Percentiles rank a stretch among this genome's conserved stretches.
These are phyloP conservation scores for Pseudogymnoascus sp. DNA, from an alignment of 2,329 filamentous ascomycete species.

Conservation along the genomic window DNA sequence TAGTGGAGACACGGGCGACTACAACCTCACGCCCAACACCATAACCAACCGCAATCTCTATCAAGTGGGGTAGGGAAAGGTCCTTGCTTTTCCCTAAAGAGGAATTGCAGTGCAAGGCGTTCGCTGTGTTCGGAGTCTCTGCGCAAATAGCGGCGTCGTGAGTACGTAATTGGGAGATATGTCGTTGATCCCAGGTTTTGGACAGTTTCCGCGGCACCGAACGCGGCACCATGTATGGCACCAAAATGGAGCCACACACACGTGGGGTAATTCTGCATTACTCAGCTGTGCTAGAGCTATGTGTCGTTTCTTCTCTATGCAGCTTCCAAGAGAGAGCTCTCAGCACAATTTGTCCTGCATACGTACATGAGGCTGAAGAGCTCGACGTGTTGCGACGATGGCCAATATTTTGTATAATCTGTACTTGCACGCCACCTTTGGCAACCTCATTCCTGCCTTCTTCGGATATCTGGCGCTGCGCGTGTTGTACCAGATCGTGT, in stretches of 20 bases:
- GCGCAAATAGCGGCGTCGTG: background rate
- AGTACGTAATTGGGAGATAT: background rate
- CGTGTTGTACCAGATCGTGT: conserved; percentile 39
- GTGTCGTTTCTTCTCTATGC: background rate
- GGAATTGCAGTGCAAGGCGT: background rate
- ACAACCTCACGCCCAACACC: background rate
- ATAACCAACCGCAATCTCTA: background rate
- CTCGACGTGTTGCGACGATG: background rate
- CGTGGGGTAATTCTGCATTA: background rate
- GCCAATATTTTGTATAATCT: background rate
- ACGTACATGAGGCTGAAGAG: background rate
- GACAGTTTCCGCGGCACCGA: background rate
- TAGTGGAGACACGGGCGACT: background rate
- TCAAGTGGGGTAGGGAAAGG: background rate
- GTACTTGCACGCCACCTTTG: conserved; percentile 10
- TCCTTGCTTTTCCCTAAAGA: background rate
- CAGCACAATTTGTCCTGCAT: background rate
- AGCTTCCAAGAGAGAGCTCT: background rate
- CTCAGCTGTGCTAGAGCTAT: background rate
- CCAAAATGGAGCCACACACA: background rate
- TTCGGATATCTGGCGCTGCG: conserved; percentile 14
- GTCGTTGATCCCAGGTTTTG: background rate
- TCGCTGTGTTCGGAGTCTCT: background rate
- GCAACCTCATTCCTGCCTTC: conserved; percentile 12
- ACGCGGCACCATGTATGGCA: background rate